phyloP scores from a whole-genome alignment of 768 basidiomycete genomes.

The Lactifluus hygrophoroides region DNA sequence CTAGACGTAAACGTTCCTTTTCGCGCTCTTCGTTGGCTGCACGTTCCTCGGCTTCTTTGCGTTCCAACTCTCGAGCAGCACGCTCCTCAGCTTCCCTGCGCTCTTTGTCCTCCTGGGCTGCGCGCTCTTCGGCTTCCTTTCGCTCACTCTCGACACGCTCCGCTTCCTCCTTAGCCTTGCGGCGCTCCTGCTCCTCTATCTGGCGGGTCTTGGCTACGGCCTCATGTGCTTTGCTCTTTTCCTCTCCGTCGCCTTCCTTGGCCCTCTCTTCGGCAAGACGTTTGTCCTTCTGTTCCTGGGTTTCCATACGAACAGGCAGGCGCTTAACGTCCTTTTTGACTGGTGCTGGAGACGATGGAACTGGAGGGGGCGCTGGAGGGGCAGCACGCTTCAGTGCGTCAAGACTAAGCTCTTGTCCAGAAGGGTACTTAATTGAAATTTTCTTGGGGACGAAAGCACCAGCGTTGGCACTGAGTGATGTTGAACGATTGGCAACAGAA shows the following conservation, averaged over 20 bases:
- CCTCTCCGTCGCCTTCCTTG: conserved; percentile 39
- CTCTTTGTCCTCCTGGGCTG: conserved; percentile 24
- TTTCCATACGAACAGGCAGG: conserved; percentile 54
- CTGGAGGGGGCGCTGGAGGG: conserved; percentile 32
- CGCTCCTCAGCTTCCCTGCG: conserved; percentile 29
- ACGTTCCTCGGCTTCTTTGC: conserved; percentile 32
- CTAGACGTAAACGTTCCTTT: conserved; percentile 19
- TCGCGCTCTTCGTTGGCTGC: conserved; percentile 21
- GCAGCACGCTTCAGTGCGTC: conserved; percentile 45
- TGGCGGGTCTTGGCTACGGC: conserved; percentile 15
- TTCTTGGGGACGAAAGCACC: conserved; percentile 56
- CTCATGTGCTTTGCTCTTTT: conserved; percentile 31
- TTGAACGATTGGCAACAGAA: conserved; percentile 33
- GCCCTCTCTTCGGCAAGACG: conserved; percentile 39
- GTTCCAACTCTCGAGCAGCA: conserved; percentile 32
- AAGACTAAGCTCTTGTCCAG: conserved; percentile 58
- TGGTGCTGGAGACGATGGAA: conserved; percentile 18
- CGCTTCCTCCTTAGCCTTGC: conserved; percentile 34
- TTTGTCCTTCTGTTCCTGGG: conserved; percentile 44
- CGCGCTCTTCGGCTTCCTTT: conserved; percentile 23
- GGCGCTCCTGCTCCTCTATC: conserved; percentile 28
- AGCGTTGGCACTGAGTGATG: conserved; percentile 52
- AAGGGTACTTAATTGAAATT: conserved; percentile 22
- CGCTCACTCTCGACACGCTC: conserved; percentile 31
- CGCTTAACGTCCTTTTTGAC: conserved; percentile 21